A percentile compares a stretch with the other conserved stretches of the same genome.
phyloP scores from a whole-genome alignment of 2,329 filamentous ascomycete species.

The Dactylellina parvicollis region DNA sequence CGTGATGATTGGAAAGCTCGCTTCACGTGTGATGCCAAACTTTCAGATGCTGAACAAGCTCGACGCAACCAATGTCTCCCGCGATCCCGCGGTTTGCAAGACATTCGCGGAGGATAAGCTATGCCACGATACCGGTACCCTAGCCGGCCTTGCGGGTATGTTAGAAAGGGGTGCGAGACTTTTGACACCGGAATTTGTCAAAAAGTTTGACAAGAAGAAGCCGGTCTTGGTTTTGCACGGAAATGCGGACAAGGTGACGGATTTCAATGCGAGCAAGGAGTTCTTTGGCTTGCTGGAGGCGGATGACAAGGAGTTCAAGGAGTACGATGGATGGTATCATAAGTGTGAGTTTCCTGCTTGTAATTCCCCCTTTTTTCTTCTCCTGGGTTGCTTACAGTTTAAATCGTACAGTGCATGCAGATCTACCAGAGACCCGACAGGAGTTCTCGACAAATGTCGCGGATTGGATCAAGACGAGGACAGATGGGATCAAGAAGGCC shows the following conservation, averaged over 20 bases:
- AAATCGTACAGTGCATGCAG: constrained; percentile 67
- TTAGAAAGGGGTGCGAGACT: constrained; percentile 70
- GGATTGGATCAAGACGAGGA: constrained; percentile 72
- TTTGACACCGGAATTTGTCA: constrained; percentile 60
- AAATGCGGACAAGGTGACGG: constrained; percentile 69
- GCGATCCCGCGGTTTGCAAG: constrained; percentile 72
- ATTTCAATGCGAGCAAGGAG: constrained; percentile 70
- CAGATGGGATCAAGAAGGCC: constrained; percentile 29
- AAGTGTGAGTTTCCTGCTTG: constrained; percentile 66
- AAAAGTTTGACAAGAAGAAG: constrained; percentile 65
- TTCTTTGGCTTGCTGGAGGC: constrained; percentile 71
- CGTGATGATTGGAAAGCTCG: constrained; percentile 76
- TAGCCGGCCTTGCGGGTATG: constrained; percentile 81
- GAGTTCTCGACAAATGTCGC: constrained; percentile 68
- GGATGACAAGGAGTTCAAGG: constrained; percentile 75
- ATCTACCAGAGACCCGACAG: constrained; percentile 63
- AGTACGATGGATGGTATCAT: constrained; percentile 82
- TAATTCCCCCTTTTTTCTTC: constrained; percentile 44
- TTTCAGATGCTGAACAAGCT: constrained; percentile 75
- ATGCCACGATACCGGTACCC: constrained; percentile 83
- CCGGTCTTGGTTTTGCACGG: constrained; percentile 80
- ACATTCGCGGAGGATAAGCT: constrained; percentile 73
- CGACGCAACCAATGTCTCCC: constrained; percentile 71
- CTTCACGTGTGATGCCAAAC: constrained; percentile 73
- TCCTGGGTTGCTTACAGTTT: constrained; percentile 26